phyloP scores from a whole-genome alignment of 148 eudicot genomes.

The Rhododendron henanense region DNA sequence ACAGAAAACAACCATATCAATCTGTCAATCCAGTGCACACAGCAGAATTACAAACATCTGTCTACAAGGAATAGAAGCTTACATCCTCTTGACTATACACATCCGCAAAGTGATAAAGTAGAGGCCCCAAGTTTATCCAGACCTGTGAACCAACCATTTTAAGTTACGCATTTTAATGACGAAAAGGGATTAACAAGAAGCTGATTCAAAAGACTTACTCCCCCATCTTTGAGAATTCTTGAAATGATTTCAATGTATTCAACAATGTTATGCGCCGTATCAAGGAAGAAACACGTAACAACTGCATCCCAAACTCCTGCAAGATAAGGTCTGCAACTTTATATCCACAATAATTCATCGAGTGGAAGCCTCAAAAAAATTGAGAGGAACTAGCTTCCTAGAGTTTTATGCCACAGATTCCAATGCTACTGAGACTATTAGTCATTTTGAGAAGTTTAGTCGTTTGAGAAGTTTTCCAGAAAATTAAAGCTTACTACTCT shows the following conservation, averaged over 20 bases:
- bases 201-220: slow-evolving; percentile 49
- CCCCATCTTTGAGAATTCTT: slow-evolving; percentile 86
- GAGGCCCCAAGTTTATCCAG: slow-evolving; percentile 98
- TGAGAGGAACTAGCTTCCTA: not conserved
- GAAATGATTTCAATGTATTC: slow-evolving; percentile 91
- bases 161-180: not conserved
- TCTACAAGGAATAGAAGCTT: slow-evolving; percentile 23
- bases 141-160: slow-evolving; percentile 48
- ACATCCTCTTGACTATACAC: slow-evolving; percentile 75
- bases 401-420: too few relatives aligned
- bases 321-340: slow-evolving; percentile 5
- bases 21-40: not conserved
- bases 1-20: not conserved
- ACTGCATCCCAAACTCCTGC: slow-evolving; percentile 98
- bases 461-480: not conserved
- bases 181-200: slow-evolving; percentile 9
- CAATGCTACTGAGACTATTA: not conserved
- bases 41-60: not conserved
- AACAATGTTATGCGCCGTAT: slow-evolving; percentile 90
- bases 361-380: slow-evolving; percentile 1
- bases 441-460: not conserved
- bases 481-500: not conserved
- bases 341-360: not conserved
- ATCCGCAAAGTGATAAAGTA: slow-evolving; percentile 97
- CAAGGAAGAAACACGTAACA: slow-evolving; percentile 96